These are phyloP conservation scores for Phytomonas serpens DNA, from an alignment of 208 protist genomes.

Conservation along the genomic window DNA sequence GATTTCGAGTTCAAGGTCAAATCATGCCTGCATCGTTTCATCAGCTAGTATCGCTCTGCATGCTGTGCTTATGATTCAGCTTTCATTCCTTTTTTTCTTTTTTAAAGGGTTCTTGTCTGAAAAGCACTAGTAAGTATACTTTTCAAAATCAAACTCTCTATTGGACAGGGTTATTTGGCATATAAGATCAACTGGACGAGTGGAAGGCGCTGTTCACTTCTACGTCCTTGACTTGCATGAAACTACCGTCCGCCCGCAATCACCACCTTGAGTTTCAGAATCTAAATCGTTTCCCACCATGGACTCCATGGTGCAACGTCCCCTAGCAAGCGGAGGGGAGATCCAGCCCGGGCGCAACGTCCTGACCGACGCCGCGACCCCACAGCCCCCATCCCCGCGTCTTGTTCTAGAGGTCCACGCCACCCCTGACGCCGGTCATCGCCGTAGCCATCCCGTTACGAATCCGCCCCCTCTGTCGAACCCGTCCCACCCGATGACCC, in stretches of 20 bases:
- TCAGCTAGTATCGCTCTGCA: background rate
- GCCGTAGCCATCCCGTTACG: no score
- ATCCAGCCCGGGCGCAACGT: no score
- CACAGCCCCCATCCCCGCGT: no score
- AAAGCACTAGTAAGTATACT: background rate
- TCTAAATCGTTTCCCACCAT: background rate
- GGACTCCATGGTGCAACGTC: background rate
- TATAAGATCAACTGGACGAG: no score
- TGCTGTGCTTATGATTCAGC: background rate
- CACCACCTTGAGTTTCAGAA: background rate
- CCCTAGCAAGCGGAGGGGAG: no score
- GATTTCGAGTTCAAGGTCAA: background rate
- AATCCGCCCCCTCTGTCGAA: no score
- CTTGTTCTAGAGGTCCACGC: no score
- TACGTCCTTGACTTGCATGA: background rate
- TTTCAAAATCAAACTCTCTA: background rate
- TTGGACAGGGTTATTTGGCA: background rate
- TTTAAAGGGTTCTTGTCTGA: background rate
- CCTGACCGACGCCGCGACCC: no score
- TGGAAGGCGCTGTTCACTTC: background rate
- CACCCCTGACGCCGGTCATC: no score
- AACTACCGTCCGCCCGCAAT: background rate
- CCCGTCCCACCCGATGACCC: no score
- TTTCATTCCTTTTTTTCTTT: background rate
- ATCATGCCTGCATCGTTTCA: background rate